Evolutionary conservation across 805 yeast genomes (phyloP), one percentile per base, ranked within the genome.

Genomic region (Metschnikowia gruessii): DNA sequence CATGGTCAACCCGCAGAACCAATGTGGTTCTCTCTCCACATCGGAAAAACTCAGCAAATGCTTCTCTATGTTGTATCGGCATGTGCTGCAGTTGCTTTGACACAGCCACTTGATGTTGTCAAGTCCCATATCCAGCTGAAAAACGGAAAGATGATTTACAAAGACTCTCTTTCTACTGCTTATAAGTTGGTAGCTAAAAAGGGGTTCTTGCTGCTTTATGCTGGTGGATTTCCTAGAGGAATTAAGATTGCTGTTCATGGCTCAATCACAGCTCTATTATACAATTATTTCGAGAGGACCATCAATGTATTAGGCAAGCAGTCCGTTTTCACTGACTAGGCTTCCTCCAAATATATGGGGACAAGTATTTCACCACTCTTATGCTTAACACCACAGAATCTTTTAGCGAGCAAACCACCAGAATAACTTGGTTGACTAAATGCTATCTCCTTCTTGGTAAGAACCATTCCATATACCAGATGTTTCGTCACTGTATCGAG

Each of bases 81-180:
- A 0, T 65, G 77, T 3, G 85, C 89, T 0, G 95, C 87, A 24
- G 86, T 88, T 18, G 80, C 79, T 0, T 69, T 79, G 0, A 91
- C 96, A 0, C 98, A 89, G 66, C 97, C 97, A 0, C 70, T 91
- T 24, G 97, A 91, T 66, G 87, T 88, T 2, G 66, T 91, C 40
- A 91, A 91, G 68, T 80, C 97, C 2, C 78, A 95, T 59, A 80
- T 90, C 80, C 97, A 90, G 65, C 80, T 89, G 58, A 79, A 82
- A 57, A 80, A 83, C 59, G 81, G 85, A n/a, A 74, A 74, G 57
- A 57, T 63, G 4, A 55, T 78, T 2, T 85, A 83, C 61, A 75
- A 72, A 48, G 88, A 84, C 64, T 72, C 88, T 5, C 65, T 85
- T 32, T 42, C 54, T 57, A 76, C 80, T 16, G 59, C 58, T 4